A percentile compares a stretch with the other conserved stretches of the same genome.
These are phyloP conservation scores for Crotalaria pallida DNA, from an alignment of 306 rosid species.

Conservation along the genomic window DNA sequence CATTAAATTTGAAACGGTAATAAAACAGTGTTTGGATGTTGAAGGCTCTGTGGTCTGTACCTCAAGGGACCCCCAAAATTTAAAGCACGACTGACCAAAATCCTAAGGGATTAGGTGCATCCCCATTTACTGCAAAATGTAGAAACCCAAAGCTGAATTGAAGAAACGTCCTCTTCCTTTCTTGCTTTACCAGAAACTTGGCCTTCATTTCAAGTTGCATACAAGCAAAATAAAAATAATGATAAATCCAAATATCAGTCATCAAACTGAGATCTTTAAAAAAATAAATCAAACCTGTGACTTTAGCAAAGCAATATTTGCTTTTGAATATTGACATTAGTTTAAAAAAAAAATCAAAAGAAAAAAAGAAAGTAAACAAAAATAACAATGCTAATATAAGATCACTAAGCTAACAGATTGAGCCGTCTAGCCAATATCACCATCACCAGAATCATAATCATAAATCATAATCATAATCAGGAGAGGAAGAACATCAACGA, in stretches of 20 bases:
- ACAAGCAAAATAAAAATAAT: not conserved
- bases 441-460: slow-evolving; percentile 39
- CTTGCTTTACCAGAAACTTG: slow-evolving; percentile 23
- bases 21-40: slow-evolving; percentile 56
- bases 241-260: slow-evolving; percentile 16
- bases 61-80: slow-evolving; percentile 42
- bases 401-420: slow-evolving; percentile 57
- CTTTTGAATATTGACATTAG: slow-evolving; percentile 34
- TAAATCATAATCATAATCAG: slow-evolving; percentile 38
- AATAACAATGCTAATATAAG: not conserved
- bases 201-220: slow-evolving; percentile 27
- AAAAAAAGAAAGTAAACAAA: not conserved
- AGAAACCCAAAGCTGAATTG: slow-evolving; percentile 17
- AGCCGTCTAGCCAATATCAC: slow-evolving; percentile 96
- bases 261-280: slow-evolving; percentile 24
- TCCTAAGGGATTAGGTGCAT: slow-evolving; percentile 40
- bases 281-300: slow-evolving; percentile 10
- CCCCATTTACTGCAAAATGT: slow-evolving; percentile 37
- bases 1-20: slow-evolving; percentile 60
- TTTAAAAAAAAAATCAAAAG: not conserved
- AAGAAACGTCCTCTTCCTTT: slow-evolving; percentile 24
- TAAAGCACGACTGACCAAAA: slow-evolving; percentile 51
- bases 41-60: slow-evolving; percentile 46
- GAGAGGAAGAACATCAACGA: slow-evolving; percentile 15
- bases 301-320: slow-evolving; percentile 20